These are phyloP conservation scores for Colletotrichum lentis DNA, from an alignment of 2,329 filamentous ascomycete genomes.

Conservation along the genomic window DNA sequence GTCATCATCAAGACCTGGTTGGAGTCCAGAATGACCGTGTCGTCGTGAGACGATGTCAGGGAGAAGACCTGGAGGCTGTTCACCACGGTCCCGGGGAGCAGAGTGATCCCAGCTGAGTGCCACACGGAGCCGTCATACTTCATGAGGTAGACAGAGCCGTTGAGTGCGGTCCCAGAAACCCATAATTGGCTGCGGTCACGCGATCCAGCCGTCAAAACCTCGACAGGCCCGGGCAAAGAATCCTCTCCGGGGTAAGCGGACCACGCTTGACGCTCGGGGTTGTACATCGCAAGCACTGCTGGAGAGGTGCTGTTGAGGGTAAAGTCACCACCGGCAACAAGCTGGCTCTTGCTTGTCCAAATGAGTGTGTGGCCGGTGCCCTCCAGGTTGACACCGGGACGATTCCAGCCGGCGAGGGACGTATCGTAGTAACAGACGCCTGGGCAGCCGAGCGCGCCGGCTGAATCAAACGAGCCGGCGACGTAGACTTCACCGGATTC, in stretches of 20 bases:
- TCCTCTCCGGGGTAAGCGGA: slow-evolving; percentile 67
- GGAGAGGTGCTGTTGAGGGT: slow-evolving; percentile 68
- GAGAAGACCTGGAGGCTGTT: slow-evolving; percentile 83
- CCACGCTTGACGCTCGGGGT: slow-evolving; percentile 74
- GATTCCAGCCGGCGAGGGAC: slow-evolving; percentile 76
- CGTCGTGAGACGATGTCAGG: slow-evolving; percentile 72
- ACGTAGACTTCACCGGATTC: slow-evolving; percentile 80
- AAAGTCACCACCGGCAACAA: slow-evolving; percentile 82
- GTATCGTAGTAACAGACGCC: slow-evolving; percentile 83
- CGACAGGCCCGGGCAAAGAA: slow-evolving; percentile 80
- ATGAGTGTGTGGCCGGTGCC: slow-evolving; percentile 76
- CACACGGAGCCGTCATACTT: slow-evolving; percentile 81
- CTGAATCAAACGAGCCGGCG: slow-evolving; percentile 82
- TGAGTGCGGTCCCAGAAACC: slow-evolving; percentile 74
- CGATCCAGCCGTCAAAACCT: slow-evolving; percentile 77
- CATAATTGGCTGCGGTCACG: slow-evolving; percentile 78
- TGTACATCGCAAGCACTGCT: slow-evolving; percentile 76
- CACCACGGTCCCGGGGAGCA: slow-evolving; percentile 73
- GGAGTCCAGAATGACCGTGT: slow-evolving; percentile 68
- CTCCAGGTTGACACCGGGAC: slow-evolving; percentile 74
- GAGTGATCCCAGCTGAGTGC: slow-evolving; percentile 68
- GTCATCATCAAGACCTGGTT: slow-evolving; percentile 81
- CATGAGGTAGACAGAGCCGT: slow-evolving; percentile 77
- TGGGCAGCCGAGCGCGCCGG: slow-evolving; percentile 83
- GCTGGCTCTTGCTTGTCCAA: slow-evolving; percentile 76